Percentiles rank a stretch among this genome's conserved stretches.
Conservation (phyloP, 2,329 filamentous ascomycete species). For the Colletotrichum sp. region DNA sequence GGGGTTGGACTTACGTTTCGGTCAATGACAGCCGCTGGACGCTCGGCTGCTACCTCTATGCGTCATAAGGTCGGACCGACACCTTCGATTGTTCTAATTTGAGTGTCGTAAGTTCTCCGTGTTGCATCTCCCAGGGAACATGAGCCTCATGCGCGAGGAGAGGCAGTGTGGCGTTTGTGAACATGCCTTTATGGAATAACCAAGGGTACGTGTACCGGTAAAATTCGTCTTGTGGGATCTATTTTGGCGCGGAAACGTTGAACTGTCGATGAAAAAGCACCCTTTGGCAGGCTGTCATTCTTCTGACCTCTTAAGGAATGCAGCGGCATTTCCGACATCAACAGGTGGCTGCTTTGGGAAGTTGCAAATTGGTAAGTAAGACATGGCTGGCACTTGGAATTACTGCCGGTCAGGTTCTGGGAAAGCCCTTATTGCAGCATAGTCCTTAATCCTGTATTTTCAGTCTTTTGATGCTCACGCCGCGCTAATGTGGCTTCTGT, state of each 20-base stretch:
- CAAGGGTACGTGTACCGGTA: not conserved
- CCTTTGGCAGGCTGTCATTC: not conserved
- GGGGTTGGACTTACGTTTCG: not conserved
- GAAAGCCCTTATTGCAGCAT: not conserved
- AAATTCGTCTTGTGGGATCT: not conserved
- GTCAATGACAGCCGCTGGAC: not conserved
- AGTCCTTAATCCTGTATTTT: not conserved
- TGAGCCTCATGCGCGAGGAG: not conserved
- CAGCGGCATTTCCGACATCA: not conserved
- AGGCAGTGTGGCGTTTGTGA: not conserved
- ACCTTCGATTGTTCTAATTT: accelerated
- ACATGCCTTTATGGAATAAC: not conserved
- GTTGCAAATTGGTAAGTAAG: not conserved
- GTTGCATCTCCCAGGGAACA: not conserved
- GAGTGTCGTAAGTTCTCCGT: not conserved
- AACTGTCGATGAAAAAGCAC: not conserved
- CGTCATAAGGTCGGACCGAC: too few species aligned
- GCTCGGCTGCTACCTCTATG: not conserved
- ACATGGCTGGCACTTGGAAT: not conserved
- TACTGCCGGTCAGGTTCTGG: not conserved
- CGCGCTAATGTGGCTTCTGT: not conserved
- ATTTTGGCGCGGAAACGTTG: not conserved
- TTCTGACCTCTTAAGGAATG: not conserved
- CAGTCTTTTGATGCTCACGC: not conserved
- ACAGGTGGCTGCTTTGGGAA: not conserved